A percentile compares a stretch with the other conserved stretches of the same genome.
Evolutionary conservation across 2,329 filamentous ascomycete genomes (phyloP).

Genomic region (Ilyonectria mors-panacis): DNA sequence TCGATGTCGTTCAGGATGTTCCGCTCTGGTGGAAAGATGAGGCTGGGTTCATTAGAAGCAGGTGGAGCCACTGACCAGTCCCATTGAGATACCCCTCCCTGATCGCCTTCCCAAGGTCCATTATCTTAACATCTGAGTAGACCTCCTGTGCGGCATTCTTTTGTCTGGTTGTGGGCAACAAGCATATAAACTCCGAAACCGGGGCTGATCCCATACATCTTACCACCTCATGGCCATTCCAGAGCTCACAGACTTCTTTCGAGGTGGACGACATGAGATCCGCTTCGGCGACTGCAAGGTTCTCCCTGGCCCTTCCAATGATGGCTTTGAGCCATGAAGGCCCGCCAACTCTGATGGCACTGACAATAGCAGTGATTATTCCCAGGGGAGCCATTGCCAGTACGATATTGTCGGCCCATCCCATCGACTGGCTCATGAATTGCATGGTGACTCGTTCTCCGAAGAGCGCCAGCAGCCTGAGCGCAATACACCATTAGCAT

Average conservation of each 20-base stretch:
- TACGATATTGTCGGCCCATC: neutral
- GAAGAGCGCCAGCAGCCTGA: conserved; percentile 3
- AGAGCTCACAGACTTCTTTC: neutral
- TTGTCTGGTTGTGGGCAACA: neutral
- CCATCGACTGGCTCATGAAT: neutral
- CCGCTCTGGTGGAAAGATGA: too few species aligned
- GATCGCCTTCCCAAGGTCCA: too few species aligned
- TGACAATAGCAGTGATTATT: neutral
- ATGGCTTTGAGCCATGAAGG: neutral
- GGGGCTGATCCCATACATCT: neutral
- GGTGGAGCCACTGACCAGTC: too few species aligned
- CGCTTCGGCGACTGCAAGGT: neutral
- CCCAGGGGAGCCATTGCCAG: neutral
- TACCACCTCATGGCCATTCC: neutral
- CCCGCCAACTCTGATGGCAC: neutral
- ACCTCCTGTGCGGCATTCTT: too few species aligned
- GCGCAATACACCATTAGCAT: too few species aligned
- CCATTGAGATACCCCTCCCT: too few species aligned
- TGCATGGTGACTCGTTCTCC: conserved; percentile 5
- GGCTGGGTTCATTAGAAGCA: too few species aligned
- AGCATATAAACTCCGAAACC: neutral
- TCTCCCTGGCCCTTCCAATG: neutral
- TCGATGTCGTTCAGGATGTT: too few species aligned
- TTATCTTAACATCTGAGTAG: neutral
- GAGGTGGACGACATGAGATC: neutral